Conservation (phyloP, 1,139 yeast species). For the Hyphopichia pseudoburtonii region DNA sequence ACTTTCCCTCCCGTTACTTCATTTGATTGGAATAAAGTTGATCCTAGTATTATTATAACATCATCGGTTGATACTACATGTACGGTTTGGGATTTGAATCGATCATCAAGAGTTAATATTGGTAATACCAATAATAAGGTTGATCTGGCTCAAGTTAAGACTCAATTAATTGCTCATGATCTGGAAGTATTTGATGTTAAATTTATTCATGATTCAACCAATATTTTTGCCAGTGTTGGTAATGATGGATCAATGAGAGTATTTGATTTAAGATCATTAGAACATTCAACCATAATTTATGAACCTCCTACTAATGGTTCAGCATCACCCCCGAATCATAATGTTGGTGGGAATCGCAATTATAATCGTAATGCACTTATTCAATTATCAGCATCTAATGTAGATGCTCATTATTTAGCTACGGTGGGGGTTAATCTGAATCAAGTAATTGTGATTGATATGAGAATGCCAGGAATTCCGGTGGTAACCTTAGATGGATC, state of each 20-base stretch:
- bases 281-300: constrained; percentile 91
- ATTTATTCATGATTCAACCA: constrained; percentile 71
- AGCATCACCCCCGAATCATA: constrained; percentile 29
- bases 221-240: constrained; percentile 89
- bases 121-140: constrained; percentile 17
- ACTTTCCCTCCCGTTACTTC: constrained; percentile 83
- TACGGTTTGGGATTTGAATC: constrained; percentile 85
- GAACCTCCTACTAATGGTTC: constrained; percentile 49
- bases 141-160: constrained; percentile 71
- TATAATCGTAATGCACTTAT: constrained; percentile 61
- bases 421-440: constrained; percentile 74
- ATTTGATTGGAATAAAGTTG: constrained; percentile 86
- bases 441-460: constrained; percentile 70
- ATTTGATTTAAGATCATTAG: constrained; percentile 84
- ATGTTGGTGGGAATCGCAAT: constrained; percentile 6
- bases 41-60: constrained; percentile 72
- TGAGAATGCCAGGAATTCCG: constrained; percentile 87
- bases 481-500: constrained; percentile 70
- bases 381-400: constrained; percentile 73
- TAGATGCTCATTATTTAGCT: constrained; percentile 77
- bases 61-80: constrained; percentile 95
- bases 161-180: constrained; percentile 96
- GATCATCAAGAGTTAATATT: constrained; percentile 16
- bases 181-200: constrained; percentile 92
- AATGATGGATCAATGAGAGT: constrained; percentile 94